Conservation (phyloP, 257 asterid species). For the Apocynum venetum region DNA sequence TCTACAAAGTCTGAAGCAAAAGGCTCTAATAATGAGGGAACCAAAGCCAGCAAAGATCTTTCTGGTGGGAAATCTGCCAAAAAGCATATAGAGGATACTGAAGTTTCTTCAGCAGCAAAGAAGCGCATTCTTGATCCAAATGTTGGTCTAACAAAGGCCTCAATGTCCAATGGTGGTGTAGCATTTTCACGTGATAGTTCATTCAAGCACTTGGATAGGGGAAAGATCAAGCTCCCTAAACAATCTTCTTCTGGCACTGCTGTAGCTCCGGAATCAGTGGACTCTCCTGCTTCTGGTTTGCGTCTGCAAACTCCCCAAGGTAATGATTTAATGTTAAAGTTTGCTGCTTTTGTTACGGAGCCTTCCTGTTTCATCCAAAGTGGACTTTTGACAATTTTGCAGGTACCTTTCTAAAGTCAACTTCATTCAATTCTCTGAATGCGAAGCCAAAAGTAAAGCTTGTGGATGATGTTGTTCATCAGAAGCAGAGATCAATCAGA, state of each 20-base stretch:
- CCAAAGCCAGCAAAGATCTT: slow-evolving; percentile 8
- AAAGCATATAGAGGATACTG: slow-evolving; percentile 61
- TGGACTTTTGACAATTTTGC: slow-evolving; percentile 24
- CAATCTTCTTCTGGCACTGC: slow-evolving; percentile 35
- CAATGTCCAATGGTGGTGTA: slow-evolving; percentile 36
- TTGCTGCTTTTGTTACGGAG: slow-evolving; percentile 9
- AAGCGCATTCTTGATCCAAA: slow-evolving; percentile 51
- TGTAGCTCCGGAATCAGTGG: slow-evolving; percentile 38
- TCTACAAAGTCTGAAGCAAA: slow-evolving; percentile 30
- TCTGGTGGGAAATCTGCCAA: slow-evolving; percentile 34
- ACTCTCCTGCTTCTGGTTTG: slow-evolving; percentile 39
- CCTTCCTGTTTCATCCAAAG: not conserved
- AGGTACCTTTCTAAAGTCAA: slow-evolving; percentile 36
- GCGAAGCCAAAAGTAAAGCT: slow-evolving; percentile 13
- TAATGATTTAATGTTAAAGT: slow-evolving; percentile 16
- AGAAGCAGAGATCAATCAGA: slow-evolving; percentile 63
- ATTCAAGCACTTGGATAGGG: slow-evolving; percentile 50
- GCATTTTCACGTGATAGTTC: slow-evolving; percentile 61
- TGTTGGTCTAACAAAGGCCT: slow-evolving; percentile 44
- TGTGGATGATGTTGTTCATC: slow-evolving; percentile 37
- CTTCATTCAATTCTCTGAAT: slow-evolving; percentile 13
- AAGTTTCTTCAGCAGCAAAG: slow-evolving; percentile 64
- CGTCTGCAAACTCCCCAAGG: slow-evolving; percentile 35
- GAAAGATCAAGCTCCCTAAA: slow-evolving; percentile 41
- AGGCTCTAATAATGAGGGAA: slow-evolving; percentile 25